A percentile compares a stretch with the other conserved stretches of the same genome.
Conservation (phyloP, 495 filamentous ascomycete genomes). For the Penicillium atrosanguineum region DNA sequence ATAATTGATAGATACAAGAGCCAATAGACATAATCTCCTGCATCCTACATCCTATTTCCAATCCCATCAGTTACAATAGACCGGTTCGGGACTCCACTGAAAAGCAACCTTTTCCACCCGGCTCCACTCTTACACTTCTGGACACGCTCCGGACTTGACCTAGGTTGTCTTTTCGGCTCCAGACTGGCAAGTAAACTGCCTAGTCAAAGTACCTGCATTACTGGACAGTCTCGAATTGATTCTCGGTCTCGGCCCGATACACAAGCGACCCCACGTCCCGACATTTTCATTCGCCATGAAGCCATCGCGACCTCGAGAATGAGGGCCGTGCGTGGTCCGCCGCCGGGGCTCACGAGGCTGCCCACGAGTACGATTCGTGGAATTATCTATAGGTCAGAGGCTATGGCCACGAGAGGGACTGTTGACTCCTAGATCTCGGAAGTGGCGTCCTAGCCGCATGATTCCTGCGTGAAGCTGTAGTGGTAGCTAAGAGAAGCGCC, state of each 20-base stretch:
- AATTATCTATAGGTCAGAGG: background rate
- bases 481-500: conserved; percentile 10
- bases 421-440: background rate
- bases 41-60: background rate
- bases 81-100: conserved; percentile 5
- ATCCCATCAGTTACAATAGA: background rate
- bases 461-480: background rate
- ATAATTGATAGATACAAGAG: background rate
- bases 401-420: background rate
- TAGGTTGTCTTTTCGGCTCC: background rate
- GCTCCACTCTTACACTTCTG: conserved; percentile 2
- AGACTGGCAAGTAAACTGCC: background rate
- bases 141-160: background rate
- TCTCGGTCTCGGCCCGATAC: conserved; percentile 8
- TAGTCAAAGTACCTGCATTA: background rate
- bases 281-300: conserved; percentile 1
- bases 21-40: background rate
- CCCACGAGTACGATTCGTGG: background rate
- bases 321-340: background rate
- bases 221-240: background rate
- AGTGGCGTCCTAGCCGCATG: background rate
- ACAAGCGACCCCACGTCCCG: background rate
- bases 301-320: background rate
- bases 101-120: background rate
- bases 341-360: background rate